phyloP scores from a whole-genome alignment of 2,329 filamentous ascomycete genomes.

The Pyricularia sp. region DNA sequence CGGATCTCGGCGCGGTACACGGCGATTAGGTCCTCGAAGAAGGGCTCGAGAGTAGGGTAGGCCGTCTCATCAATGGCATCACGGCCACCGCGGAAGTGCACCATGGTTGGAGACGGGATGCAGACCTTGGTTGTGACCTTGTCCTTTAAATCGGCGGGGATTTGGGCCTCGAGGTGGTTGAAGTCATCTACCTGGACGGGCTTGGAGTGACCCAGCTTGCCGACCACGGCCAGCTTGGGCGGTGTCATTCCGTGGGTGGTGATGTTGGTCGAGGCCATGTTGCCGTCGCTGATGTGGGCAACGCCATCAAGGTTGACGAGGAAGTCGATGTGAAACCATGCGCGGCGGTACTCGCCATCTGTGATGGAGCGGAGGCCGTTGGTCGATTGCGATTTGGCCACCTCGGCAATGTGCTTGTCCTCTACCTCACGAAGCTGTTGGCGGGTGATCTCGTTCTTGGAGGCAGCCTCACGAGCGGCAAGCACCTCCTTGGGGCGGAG shows the following conservation, averaged over 20 bases:
- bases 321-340: conserved; percentile 51
- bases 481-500: conserved; percentile 59
- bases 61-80: conserved; percentile 40
- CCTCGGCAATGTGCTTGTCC: conserved; percentile 47
- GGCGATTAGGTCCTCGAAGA: conserved; percentile 44
- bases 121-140: conserved; percentile 41
- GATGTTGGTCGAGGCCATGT: conserved; percentile 28
- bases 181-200: conserved; percentile 48
- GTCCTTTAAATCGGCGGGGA: conserved; percentile 22
- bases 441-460: conserved; percentile 28
- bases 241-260: conserved; percentile 40
- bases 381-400: conserved; percentile 49
- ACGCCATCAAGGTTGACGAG: conserved; percentile 43
- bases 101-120: conserved; percentile 50
- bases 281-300: conserved; percentile 27
- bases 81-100: conserved; percentile 47
- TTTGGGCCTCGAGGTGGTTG: conserved; percentile 39
- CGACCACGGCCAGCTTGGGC: conserved; percentile 43
- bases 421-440: conserved; percentile 39
- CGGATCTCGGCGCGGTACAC: conserved; percentile 46
- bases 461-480: conserved; percentile 29
- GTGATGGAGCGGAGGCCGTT: conserved; percentile 47
- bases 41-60: conserved; percentile 43
- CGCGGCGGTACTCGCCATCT: conserved; percentile 47
- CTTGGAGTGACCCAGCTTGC: conserved; percentile 42